Conservation (phyloP, 768 basidiomycete genomes). For the Boletus tomentosulus region DNA sequence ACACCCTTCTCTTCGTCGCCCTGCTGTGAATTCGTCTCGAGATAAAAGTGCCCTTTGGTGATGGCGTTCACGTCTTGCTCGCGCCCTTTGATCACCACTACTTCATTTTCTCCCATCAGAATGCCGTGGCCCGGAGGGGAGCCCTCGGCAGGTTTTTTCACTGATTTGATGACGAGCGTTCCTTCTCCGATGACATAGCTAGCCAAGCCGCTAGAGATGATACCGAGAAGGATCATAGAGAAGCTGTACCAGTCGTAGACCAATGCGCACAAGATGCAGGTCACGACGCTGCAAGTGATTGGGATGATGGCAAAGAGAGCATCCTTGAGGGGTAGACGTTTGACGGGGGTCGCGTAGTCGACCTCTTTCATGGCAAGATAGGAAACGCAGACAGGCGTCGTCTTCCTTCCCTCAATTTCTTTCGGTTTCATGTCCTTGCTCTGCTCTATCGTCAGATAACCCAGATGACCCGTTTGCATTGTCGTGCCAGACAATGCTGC, state of each 20-base stretch:
- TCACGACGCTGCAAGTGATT: slow-evolving; percentile 20
- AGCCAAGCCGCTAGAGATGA: slow-evolving; percentile 28
- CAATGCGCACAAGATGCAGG: slow-evolving; percentile 24
- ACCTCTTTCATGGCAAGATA: slow-evolving; percentile 17
- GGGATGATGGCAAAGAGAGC: slow-evolving; percentile 20
- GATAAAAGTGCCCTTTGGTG: slow-evolving; percentile 26
- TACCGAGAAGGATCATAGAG: slow-evolving; percentile 31
- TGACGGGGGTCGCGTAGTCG: background rate
- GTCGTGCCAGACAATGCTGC: slow-evolving; percentile 29
- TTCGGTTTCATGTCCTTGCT: background rate
- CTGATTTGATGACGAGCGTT: slow-evolving; percentile 13
- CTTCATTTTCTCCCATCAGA: slow-evolving; percentile 9
- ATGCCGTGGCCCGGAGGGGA: slow-evolving; percentile 30
- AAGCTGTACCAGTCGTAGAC: slow-evolving; percentile 29
- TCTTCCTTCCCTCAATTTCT: slow-evolving; percentile 7
- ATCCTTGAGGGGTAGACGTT: background rate
- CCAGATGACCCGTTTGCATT: slow-evolving; percentile 28
- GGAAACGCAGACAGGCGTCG: slow-evolving; percentile 9
- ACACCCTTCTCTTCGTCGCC: background rate
- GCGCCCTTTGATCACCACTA: slow-evolving; percentile 27
- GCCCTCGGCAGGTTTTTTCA: slow-evolving; percentile 10
- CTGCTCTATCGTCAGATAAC: slow-evolving; percentile 19
- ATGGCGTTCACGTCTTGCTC: slow-evolving; percentile 27
- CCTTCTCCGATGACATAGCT: slow-evolving; percentile 25
- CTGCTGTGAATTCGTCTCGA: slow-evolving; percentile 7